Base-by-base conservation (phyloP, 1,139 yeast species). In the Dujonia santamariae region DNA sequence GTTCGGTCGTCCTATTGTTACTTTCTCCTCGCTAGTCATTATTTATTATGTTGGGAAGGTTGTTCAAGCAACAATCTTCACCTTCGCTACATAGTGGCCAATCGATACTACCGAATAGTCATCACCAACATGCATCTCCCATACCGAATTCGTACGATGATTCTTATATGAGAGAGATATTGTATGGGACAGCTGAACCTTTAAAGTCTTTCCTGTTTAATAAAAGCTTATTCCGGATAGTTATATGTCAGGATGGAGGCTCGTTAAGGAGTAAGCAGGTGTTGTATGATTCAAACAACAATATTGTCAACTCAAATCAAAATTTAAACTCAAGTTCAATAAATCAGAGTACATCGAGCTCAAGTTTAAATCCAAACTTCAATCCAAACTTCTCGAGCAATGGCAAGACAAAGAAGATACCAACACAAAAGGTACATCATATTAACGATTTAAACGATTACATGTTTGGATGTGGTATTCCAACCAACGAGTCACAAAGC, bases 401-500 rank as follows among this genome's bases (percentile, higher is more conserved):
- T 15, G 9, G 8, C 23, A 20, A 8, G 23, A 20, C 23, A 11
- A 8, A 11, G 11, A 23, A 23, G 14, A 23, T 23, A 23, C 26
- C 26, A 7, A 7, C 15, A 20, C 30, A 27, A 24, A 62, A 61
- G 33, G 38, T 60, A 3, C 78, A 75, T 43, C 61, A 67, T 23
- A 44, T 56, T 8, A 56, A 59, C 37, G 80, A 75, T 40, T 48
- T 76, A 24, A 63, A 71, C 31, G 72, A 72, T 39, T 72, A 65
- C 44, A 72, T 75, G 74, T 76, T 75, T 51, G 82, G 82, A 4
- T 71, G 75, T 39, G 80, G 80, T 0, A 51, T 75, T 23, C 77
- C 79, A 11, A 56, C 72, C 4, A 72, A 63, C 41, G 80, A 75
- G 40, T 52, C 61, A n/a, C 61, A 60, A 23, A 50, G 63, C 18